Evolutionary conservation across 2,329 filamentous ascomycete species (phyloP), one percentile per base, ranked within the genome.

Genomic region (Penicillium sp.): DNA sequence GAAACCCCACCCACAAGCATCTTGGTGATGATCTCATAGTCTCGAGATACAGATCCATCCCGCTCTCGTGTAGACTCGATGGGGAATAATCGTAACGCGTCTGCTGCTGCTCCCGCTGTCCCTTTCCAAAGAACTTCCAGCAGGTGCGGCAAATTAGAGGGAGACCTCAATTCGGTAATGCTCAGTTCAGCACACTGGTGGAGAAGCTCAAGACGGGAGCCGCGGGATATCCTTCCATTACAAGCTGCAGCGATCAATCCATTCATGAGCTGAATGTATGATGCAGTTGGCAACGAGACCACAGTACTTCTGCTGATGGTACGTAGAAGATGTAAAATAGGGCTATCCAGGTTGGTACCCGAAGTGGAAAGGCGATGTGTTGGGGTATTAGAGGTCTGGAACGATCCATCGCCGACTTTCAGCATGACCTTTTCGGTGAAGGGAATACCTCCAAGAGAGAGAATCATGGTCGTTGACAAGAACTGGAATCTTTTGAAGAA

Each of bases 1-100:
- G 60, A 58, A 35, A 73, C 77, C 33, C 90, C 87, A 65, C 83
- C 79, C 68, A 88, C 83, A 3, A 96, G 81, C 37, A 96, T 84
- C 19, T 84, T 87, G 16, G 88, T 82, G 26, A 90, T 79, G 55
- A 89, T 86, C 8, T 89, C 87, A 65, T 91, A 93, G 58, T 92
- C 88, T 11, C 87, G 85, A 6, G 70, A 65, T n/a, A 14, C 89
- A 86, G 57, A 88, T 73, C 38, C 85, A 79, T 60, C 81, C 14
- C 78, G 83, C 66, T 74, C 77, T 52, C 71, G 78, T 19, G 75
- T 78, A 37, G 75, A 76, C 55, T 73, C 80, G 73, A 69, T 71
- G 35, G 73, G 68, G 61, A 74, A 67, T 56, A 70, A 77, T 13
- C 81, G 77, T 33, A 87, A 66, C 53, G 72, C 75, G 57, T 72